A percentile compares a stretch with the other conserved stretches of the same genome.
phyloP scores from a whole-genome alignment of 2,329 filamentous ascomycete species.

The Dactylellina haptotyla region DNA sequence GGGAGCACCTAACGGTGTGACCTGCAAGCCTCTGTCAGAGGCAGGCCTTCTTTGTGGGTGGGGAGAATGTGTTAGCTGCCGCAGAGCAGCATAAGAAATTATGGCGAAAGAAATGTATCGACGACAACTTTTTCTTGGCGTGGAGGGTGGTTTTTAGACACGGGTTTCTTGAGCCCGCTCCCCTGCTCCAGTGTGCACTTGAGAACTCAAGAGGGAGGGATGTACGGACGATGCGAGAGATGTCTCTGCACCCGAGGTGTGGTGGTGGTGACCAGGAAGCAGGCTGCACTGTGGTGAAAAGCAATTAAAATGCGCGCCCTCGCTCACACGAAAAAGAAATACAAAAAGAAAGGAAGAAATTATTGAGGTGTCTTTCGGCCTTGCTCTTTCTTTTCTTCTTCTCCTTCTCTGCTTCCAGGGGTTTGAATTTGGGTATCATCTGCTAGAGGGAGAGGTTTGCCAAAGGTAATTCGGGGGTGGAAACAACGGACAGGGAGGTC shows the following conservation, averaged over 20 bases:
- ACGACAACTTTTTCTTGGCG: slow-evolving; percentile 21
- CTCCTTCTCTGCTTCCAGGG: not conserved
- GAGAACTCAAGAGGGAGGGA: not conserved
- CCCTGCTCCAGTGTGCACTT: not conserved
- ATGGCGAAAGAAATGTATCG: slow-evolving; percentile 3
- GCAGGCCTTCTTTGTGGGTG: slow-evolving; percentile 23
- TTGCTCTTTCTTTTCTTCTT: not conserved
- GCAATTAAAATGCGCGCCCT: slow-evolving; percentile 22
- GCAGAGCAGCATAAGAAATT: slow-evolving; percentile 34
- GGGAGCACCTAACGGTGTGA: slow-evolving; percentile 29
- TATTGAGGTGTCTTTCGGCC: not conserved
- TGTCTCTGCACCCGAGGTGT: slow-evolving; percentile 11
- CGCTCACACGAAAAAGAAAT: not conserved
- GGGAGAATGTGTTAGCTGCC: slow-evolving; percentile 29
- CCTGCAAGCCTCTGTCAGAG: slow-evolving; percentile 24
- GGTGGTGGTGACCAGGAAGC: not conserved
- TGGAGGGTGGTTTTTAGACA: not conserved
- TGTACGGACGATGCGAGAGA: not conserved
- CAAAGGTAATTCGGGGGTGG: not conserved
- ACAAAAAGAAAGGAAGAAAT: not conserved
- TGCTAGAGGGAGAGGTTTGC: slow-evolving; percentile 3
- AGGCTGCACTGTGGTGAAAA: slow-evolving; percentile 10
- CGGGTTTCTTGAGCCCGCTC: slow-evolving; percentile 1
- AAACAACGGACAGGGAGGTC: not conserved
- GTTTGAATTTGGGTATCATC: not conserved